These are phyloP conservation scores for Didymella pinodella DNA, from an alignment of 2,329 filamentous ascomycete species.

Conservation along the genomic window DNA sequence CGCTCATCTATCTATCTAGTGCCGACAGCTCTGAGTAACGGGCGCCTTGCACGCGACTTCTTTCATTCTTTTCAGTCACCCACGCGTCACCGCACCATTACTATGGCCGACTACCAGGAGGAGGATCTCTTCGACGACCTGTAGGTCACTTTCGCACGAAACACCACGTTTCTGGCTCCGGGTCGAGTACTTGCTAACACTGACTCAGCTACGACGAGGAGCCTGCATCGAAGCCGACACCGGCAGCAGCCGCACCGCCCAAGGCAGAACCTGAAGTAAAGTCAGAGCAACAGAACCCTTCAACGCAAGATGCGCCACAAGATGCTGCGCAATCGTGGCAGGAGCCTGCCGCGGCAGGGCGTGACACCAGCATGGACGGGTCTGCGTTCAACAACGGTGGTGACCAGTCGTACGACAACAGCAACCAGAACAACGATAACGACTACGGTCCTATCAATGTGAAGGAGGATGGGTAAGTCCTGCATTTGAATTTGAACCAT, in stretches of 20 bases:
- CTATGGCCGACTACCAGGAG: conserved; percentile 72
- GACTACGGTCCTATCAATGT: conserved; percentile 69
- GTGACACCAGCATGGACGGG: conserved; percentile 44
- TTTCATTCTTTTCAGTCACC: conserved; percentile 1
- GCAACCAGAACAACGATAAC: conserved; percentile 48
- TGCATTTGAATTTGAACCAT: conserved; percentile 23
- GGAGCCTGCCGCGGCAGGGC: conserved; percentile 29
- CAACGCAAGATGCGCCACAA: conserved; percentile 28
- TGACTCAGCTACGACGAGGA: conserved; percentile 53
- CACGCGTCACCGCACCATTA: conserved; percentile 4
- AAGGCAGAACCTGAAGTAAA: conserved; percentile 35
- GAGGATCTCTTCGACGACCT: conserved; percentile 96
- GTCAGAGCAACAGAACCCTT: conserved; percentile 29
- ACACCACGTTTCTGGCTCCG: not conserved
- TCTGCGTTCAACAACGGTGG: conserved; percentile 42
- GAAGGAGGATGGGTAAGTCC: conserved; percentile 89
- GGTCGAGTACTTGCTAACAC: conserved; percentile 23
- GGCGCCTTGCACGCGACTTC: conserved; percentile 2
- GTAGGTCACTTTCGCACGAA: conserved; percentile 63
- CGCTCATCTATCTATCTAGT: not conserved
- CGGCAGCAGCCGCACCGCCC: conserved; percentile 30
- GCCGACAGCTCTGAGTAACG: not conserved
- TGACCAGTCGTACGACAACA: conserved; percentile 43
- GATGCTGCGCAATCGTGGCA: conserved; percentile 31
- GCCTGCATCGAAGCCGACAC: conserved; percentile 40